A percentile compares a stretch with the other conserved stretches of the same genome.
Conservation (phyloP, 75 land plant species). For the Pinus taeda region DNA sequence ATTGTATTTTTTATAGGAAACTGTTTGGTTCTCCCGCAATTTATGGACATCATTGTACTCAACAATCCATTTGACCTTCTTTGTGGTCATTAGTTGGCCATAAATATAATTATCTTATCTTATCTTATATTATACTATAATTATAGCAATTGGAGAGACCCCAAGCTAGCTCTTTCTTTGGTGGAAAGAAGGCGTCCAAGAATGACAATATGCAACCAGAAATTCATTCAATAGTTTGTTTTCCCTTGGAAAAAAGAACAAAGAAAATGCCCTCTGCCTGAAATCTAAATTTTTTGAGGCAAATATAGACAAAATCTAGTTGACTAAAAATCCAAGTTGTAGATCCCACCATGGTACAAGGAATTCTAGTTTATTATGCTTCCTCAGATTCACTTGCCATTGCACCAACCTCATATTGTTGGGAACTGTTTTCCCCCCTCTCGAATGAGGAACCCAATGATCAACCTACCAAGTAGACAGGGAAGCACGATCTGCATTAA, state of each 20-base stretch:
- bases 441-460: slow-evolving; percentile 95
- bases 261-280: slow-evolving; percentile 90
- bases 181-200: slow-evolving; percentile 39
- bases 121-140: too few relatives aligned
- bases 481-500: slow-evolving; percentile 87
- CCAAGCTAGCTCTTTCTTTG: too few relatives aligned
- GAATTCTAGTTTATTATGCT: slow-evolving; percentile 74
- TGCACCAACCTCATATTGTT: slow-evolving; percentile 81
- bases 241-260: slow-evolving; percentile 62
- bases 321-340: slow-evolving; percentile 86
- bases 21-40: too few relatives aligned
- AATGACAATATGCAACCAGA: slow-evolving; percentile 59
- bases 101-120: too few relatives aligned
- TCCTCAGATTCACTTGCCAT: slow-evolving; percentile 71
- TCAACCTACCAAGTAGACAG: slow-evolving; percentile 93
- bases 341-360: slow-evolving; percentile 97
- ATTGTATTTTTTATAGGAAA: too few relatives aligned
- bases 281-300: slow-evolving; percentile 81
- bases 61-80: too few relatives aligned
- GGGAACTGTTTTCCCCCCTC: slow-evolving; percentile 83
- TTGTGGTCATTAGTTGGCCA: too few relatives aligned
- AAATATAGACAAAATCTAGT: slow-evolving; percentile 81
- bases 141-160: too few relatives aligned
- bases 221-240: slow-evolving; percentile 53
- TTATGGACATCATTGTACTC: too few relatives aligned